These are phyloP conservation scores for Pyrenopolyporus hunteri DNA, from an alignment of 495 filamentous ascomycete genomes.

Conservation along the genomic window DNA sequence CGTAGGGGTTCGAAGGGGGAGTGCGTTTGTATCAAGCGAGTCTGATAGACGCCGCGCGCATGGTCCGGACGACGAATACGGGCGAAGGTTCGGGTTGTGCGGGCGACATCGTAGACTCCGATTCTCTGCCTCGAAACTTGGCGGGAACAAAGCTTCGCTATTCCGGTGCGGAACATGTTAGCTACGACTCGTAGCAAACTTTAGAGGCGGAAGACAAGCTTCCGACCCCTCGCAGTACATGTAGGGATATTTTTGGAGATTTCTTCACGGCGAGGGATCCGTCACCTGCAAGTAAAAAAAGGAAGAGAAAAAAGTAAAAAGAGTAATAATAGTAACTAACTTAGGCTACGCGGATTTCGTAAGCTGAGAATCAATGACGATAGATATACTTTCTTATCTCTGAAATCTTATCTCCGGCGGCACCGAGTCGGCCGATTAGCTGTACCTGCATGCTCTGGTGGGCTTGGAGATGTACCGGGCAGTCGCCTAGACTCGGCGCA, in stretches of 20 bases:
- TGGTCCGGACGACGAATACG: conserved; percentile 18
- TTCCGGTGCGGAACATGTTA: conserved; percentile 40
- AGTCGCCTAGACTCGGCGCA: no score
- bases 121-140: conserved; percentile 17
- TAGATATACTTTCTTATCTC: conserved; percentile 28
- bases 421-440: conserved; percentile 20
- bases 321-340: background rate
- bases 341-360: conserved; percentile 9
- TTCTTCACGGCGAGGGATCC: background rate
- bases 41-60: conserved; percentile 13
- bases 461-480: no score
- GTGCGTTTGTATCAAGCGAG: conserved; percentile 23
- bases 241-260: background rate
- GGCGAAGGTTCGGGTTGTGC: conserved; percentile 11
- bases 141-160: conserved; percentile 28
- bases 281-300: background rate
- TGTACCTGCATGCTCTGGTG: no score
- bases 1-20: conserved; percentile 69
- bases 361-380: conserved; percentile 35
- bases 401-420: conserved; percentile 31
- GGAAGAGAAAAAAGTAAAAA: background rate
- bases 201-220: conserved; percentile 34
- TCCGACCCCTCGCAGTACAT: conserved; percentile 25
- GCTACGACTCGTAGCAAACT: conserved; percentile 12
- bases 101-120: background rate